These are phyloP conservation scores for Moricandia arvensis DNA, from an alignment of 345 rosid species.

Conservation along the genomic window DNA sequence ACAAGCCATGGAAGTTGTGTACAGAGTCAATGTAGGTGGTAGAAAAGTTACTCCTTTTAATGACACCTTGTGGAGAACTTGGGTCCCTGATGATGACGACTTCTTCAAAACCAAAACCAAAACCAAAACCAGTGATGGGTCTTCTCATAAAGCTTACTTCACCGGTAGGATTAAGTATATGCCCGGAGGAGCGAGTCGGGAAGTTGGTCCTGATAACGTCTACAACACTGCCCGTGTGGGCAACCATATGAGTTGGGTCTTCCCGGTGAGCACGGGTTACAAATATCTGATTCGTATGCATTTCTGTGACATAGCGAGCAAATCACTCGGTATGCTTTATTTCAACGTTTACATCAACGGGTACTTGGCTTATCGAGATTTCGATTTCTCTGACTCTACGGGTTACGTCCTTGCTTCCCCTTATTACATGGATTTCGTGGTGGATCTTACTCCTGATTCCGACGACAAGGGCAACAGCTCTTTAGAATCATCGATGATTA, in stretches of 20 bases:
- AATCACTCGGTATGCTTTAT: constrained; percentile 62
- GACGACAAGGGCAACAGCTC: not conserved
- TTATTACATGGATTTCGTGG: constrained; percentile 67
- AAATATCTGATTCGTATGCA: constrained; percentile 74
- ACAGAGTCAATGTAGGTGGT: constrained; percentile 83
- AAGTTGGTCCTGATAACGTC: constrained; percentile 73
- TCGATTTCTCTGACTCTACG: constrained; percentile 70
- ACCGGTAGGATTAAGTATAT: constrained; percentile 62
- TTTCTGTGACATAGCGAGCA: constrained; percentile 84
- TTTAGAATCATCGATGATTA: constrained; percentile 29
- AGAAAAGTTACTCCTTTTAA: constrained; percentile 82
- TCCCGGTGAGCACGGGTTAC: constrained; percentile 47
- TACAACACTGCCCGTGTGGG: constrained; percentile 82
- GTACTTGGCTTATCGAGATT: constrained; percentile 57
- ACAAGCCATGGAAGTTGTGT: constrained; percentile 57
- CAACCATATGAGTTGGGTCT: constrained; percentile 59
- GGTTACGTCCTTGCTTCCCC: constrained; percentile 69
- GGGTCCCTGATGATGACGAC: constrained; percentile 72
- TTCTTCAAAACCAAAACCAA: constrained; percentile 51
- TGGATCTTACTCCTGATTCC: constrained; percentile 34
- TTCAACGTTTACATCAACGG: constrained; percentile 72
- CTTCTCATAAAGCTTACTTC: constrained; percentile 40
- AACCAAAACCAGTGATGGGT: constrained; percentile 33
- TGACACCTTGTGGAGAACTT: constrained; percentile 86
- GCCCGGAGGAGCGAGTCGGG: constrained; percentile 60